These are phyloP conservation scores for Linum lewisii DNA, from an alignment of 345 rosid species.

Conservation along the genomic window DNA sequence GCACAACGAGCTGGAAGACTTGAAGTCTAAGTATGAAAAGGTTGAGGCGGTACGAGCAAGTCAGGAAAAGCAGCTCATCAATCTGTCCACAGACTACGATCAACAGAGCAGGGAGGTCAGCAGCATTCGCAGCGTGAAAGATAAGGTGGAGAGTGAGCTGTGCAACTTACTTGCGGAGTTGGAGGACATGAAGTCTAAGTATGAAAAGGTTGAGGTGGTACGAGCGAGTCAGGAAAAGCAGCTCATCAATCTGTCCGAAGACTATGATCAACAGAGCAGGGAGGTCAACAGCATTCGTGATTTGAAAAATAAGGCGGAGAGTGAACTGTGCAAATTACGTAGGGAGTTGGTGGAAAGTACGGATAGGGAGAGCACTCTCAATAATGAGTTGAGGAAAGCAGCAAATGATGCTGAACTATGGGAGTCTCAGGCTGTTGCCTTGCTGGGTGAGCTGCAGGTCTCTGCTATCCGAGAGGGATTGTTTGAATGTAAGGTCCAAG, in stretches of 20 bases:
- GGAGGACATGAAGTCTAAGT: constrained; percentile 39
- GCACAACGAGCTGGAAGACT: constrained; percentile 34
- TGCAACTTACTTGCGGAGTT: constrained; percentile 32
- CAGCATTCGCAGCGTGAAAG: constrained; percentile 28
- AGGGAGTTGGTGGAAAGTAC: constrained; percentile 40
- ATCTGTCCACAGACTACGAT: constrained; percentile 43
- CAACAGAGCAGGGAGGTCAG: constrained; percentile 37
- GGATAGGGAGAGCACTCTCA: constrained; percentile 40
- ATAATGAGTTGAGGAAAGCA: constrained; percentile 35
- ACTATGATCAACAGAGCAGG: constrained; percentile 36
- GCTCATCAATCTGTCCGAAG: constrained; percentile 43
- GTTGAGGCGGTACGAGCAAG: constrained; percentile 35
- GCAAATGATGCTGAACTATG: constrained; percentile 37
- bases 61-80: constrained; percentile 37
- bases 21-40: constrained; percentile 52
- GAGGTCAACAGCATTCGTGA: constrained; percentile 28
- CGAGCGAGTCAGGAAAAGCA: constrained; percentile 42
- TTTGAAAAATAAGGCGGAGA: constrained; percentile 40
- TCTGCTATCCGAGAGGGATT: constrained; percentile 43
- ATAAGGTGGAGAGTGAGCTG: constrained; percentile 40
- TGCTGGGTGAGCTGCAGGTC: constrained; percentile 46
- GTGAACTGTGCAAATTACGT: constrained; percentile 30
- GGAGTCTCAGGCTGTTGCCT: constrained; percentile 49
- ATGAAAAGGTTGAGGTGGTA: constrained; percentile 38
- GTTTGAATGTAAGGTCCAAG: constrained; percentile 47